phyloP scores from a whole-genome alignment of 1,139 yeast species.

The Diutina siamensis region DNA sequence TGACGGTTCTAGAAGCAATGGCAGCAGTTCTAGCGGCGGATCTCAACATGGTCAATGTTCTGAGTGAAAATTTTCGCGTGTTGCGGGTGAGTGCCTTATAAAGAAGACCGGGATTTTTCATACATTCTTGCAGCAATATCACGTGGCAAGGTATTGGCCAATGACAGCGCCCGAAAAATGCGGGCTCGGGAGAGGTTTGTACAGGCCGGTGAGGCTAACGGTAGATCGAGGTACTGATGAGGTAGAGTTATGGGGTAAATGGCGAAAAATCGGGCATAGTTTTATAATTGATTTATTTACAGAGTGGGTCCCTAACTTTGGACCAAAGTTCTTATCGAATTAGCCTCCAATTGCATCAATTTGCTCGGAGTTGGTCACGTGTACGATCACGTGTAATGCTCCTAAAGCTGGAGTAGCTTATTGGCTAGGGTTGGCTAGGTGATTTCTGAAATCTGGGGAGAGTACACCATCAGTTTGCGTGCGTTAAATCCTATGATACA shows the following conservation, averaged over 20 bases:
- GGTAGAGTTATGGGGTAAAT: background rate
- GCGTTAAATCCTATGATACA: background rate
- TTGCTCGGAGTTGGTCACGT: background rate
- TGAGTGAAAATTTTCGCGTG: slow-evolving; percentile 3
- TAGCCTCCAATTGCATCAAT: background rate
- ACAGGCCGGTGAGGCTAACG: background rate
- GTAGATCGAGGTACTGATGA: no score
- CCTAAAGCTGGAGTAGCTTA: background rate
- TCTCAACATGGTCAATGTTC: slow-evolving; percentile 4
- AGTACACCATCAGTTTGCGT: no score
- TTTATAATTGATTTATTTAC: no score
- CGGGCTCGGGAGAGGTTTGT: background rate
- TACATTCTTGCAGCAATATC: background rate
- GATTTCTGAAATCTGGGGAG: no score
- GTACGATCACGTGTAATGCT: background rate
- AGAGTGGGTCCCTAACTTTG: no score
- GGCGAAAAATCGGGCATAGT: no score
- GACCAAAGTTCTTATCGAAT: no score
- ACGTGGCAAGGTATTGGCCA: background rate
- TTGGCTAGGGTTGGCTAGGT: no score
- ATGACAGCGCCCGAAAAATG: background rate
- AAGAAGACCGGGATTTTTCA: background rate
- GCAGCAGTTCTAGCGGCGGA: slow-evolving; percentile 2
- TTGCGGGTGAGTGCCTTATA: background rate
- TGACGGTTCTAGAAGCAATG: slow-evolving; percentile 4